Conservation (phyloP, 805 yeast genomes). For the Vanderwaltozyma verrucispora region DNA sequence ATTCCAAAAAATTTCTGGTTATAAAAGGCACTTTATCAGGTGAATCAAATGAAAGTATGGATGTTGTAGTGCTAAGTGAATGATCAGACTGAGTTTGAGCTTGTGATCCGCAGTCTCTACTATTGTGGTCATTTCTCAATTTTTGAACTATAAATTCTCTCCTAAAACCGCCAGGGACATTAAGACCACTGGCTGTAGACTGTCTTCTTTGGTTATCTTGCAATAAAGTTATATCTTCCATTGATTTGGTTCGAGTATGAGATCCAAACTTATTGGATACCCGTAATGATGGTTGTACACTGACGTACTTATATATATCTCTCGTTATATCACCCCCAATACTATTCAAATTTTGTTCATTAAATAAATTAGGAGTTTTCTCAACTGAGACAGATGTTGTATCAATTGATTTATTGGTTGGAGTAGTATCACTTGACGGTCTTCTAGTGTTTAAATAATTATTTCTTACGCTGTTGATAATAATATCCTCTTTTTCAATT, state of each 20-base stretch:
- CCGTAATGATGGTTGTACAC: slow-evolving; percentile 1
- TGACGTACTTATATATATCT: slow-evolving; percentile 22
- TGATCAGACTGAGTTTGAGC: not conserved
- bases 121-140: slow-evolving; percentile 21
- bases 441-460: slow-evolving; percentile 18
- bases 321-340: slow-evolving; percentile 32
- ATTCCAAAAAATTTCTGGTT: slow-evolving; percentile 67
- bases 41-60: not conserved
- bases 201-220: slow-evolving; percentile 36
- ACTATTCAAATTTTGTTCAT: slow-evolving; percentile 4
- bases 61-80: not conserved
- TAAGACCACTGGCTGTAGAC: slow-evolving; percentile 55
- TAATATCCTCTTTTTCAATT: slow-evolving; percentile 20
- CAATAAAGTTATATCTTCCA: slow-evolving; percentile 19
- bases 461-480: slow-evolving; percentile 23
- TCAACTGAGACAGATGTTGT: not conserved
- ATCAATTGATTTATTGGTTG: not conserved
- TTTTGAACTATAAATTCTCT: slow-evolving; percentile 49
- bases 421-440: not conserved
- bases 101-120: not conserved
- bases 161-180: slow-evolving; percentile 78
- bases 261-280: slow-evolving; percentile 1
- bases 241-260: slow-evolving; percentile 6
- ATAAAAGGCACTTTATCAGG: slow-evolving; percentile 36
- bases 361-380: not conserved